Percentiles rank a stretch among this genome's conserved stretches.
These are phyloP conservation scores for Psilocybe subaeruginosa DNA, from an alignment of 768 basidiomycete species.

Conservation along the genomic window DNA sequence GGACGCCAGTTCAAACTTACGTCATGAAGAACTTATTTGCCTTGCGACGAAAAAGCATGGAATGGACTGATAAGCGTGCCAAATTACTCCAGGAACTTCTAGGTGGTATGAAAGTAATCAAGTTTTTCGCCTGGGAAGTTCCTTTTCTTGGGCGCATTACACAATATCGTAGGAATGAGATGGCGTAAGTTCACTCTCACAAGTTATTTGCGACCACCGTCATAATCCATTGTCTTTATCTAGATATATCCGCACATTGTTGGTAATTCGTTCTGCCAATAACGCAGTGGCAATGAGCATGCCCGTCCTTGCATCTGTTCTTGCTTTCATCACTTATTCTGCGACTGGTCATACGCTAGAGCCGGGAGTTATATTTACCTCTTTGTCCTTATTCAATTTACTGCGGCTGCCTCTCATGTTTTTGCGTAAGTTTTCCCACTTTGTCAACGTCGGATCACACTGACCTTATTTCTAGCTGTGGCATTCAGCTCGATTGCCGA, in stretches of 20 bases:
- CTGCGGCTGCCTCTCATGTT: slow-evolving; percentile 84
- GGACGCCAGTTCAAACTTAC: slow-evolving; percentile 71
- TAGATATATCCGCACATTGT: slow-evolving; percentile 67
- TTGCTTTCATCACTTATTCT: slow-evolving; percentile 79
- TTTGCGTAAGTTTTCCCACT: slow-evolving; percentile 43
- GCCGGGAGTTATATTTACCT: slow-evolving; percentile 80
- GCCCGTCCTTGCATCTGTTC: slow-evolving; percentile 78
- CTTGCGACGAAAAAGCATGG: slow-evolving; percentile 75
- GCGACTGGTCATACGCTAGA: slow-evolving; percentile 68
- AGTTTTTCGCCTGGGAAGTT: slow-evolving; percentile 87
- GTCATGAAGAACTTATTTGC: slow-evolving; percentile 76
- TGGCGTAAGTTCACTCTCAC: slow-evolving; percentile 45
- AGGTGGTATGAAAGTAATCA: slow-evolving; percentile 90
- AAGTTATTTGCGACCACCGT: not conserved
- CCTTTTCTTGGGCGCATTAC: slow-evolving; percentile 79
- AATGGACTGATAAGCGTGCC: slow-evolving; percentile 89
- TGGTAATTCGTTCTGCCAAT: slow-evolving; percentile 68
- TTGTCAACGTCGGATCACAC: not conserved
- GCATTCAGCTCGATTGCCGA: slow-evolving; percentile 83
- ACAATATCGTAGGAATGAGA: slow-evolving; percentile 72
- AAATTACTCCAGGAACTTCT: slow-evolving; percentile 90
- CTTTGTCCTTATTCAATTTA: slow-evolving; percentile 83
- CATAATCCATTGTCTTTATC: not conserved
- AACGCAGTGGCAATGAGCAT: slow-evolving; percentile 72
- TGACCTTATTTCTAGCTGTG: slow-evolving; percentile 46